phyloP scores from a whole-genome alignment of 768 basidiomycete genomes.

The Pleurotus sapidus region DNA sequence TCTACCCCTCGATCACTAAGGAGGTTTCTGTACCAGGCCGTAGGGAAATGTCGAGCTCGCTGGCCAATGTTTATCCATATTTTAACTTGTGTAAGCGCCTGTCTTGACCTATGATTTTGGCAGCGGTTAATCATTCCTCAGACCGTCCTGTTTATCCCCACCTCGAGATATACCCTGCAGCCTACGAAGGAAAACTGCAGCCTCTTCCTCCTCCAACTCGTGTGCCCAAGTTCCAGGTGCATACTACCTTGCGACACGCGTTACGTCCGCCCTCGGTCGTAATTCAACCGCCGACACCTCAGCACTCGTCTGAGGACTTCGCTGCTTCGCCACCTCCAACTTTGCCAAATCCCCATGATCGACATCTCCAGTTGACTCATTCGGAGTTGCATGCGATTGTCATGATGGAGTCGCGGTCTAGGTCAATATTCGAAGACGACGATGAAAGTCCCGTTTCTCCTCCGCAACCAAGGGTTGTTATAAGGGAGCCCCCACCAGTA shows the following conservation, averaged over 20 bases:
- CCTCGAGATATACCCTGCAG: constrained; percentile 37
- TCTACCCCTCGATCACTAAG: constrained; percentile 26
- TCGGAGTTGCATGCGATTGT: constrained; percentile 32
- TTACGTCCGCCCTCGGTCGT: not conserved
- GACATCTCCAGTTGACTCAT: constrained; percentile 27
- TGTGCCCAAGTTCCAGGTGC: not conserved
- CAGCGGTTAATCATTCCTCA: constrained; percentile 1
- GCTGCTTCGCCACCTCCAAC: constrained; percentile 1
- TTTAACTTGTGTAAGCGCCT: constrained; percentile 13
- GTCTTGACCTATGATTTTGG: not conserved
- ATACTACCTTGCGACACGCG: not conserved
- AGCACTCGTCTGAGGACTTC: not conserved
- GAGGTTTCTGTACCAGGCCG: not conserved
- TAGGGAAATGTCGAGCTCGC: not conserved
- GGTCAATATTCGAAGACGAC: constrained; percentile 1
- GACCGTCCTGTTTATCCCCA: constrained; percentile 19
- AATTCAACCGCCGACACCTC: constrained; percentile 3
- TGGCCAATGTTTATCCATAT: constrained; percentile 10
- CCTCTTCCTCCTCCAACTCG: constrained; percentile 10
- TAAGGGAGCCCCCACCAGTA: not conserved
- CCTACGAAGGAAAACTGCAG: not conserved
- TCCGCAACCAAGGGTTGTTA: not conserved
- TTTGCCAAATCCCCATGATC: not conserved
- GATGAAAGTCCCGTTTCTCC: not conserved
- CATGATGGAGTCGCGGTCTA: constrained; percentile 25